These are phyloP conservation scores for Persicaria maculosa DNA, from an alignment of 148 eudicot genomes.

Conservation along the genomic window DNA sequence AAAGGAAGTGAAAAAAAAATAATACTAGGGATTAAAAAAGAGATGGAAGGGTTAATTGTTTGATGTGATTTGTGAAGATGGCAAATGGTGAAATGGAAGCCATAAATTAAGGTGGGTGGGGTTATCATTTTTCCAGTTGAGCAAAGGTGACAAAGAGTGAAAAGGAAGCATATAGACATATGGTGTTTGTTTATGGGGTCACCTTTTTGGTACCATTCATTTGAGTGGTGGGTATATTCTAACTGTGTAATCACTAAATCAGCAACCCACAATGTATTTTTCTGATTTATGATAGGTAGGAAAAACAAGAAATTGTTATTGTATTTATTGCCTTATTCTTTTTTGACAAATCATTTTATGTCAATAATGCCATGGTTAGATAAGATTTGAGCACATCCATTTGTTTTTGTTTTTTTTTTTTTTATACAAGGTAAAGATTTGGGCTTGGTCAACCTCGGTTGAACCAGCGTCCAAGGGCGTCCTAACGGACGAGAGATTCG, in stretches of 20 bases:
- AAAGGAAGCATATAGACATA: not conserved
- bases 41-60: not conserved
- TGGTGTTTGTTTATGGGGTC: not conserved
- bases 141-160: not conserved
- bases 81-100: not conserved
- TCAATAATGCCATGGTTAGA: not conserved
- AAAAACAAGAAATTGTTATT: slow-evolving; percentile 1
- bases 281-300: not conserved
- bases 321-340: slow-evolving; percentile 3
- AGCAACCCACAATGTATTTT: slow-evolving; percentile 5
- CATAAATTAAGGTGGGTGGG: not conserved
- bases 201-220: not conserved
- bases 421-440: no score
- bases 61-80: slow-evolving; percentile 2
- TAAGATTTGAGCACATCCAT: no score
- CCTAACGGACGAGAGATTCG: no score
- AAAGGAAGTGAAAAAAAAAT: not conserved
- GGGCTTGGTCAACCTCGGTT: no score
- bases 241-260: not conserved
- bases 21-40: not conserved
- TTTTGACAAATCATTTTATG: not conserved
- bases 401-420: no score
- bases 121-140: not conserved
- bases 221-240: slow-evolving; percentile 6
- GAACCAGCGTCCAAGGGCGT: no score